phyloP scores from a whole-genome alignment of 2,329 filamentous ascomycete species.

The Diaporthe ampelina region DNA sequence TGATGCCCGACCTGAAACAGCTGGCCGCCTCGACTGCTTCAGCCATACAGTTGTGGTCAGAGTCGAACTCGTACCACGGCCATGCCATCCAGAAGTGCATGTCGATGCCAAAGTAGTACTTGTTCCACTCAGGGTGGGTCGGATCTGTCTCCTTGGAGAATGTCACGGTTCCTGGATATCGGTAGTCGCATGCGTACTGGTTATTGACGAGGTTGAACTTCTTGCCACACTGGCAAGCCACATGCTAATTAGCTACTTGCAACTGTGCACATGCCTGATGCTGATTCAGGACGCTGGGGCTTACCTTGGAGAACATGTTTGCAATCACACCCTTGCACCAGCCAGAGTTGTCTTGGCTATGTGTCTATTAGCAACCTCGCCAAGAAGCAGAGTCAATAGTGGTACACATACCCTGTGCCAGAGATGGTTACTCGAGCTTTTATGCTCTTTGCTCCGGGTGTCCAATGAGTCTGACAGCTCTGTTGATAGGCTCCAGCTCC shows the following conservation, averaged over 20 bases:
- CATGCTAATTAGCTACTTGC: neutral
- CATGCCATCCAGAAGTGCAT: constrained; percentile 5
- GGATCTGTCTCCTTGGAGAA: neutral
- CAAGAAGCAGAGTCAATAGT: neutral
- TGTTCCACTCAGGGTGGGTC: neutral
- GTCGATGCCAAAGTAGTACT: constrained; percentile 9
- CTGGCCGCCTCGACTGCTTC: neutral
- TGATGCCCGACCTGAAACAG: neutral
- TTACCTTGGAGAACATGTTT: neutral
- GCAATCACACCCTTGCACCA: constrained; percentile 9
- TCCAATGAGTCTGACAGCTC: neutral
- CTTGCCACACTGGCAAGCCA: neutral
- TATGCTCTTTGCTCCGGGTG: neutral
- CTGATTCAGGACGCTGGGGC: neutral
- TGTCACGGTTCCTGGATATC: neutral
- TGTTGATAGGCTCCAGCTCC: neutral
- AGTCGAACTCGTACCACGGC: neutral
- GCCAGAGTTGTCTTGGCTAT: neutral
- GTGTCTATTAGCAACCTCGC: neutral
- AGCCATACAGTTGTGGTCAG: constrained; percentile 12
- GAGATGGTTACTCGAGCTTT: constrained; percentile 10
- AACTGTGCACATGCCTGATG: neutral
- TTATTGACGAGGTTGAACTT: neutral
- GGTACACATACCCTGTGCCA: constrained; percentile 13
- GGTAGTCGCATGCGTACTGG: neutral